These are phyloP conservation scores for Lotmaria passim DNA, from an alignment of 208 protist species.

Conservation along the genomic window DNA sequence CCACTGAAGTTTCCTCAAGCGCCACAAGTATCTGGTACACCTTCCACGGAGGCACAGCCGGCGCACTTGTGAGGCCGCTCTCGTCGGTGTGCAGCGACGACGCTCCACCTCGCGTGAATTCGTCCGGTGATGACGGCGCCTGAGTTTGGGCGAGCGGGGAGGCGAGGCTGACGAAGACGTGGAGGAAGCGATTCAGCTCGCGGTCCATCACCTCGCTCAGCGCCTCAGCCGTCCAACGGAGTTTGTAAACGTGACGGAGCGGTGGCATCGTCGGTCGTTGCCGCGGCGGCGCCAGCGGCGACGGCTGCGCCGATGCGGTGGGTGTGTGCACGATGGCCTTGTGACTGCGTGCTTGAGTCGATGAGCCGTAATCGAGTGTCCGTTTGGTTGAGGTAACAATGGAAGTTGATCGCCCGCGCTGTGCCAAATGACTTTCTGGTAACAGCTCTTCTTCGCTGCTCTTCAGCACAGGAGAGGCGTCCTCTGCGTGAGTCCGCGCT, in stretches of 20 bases:
- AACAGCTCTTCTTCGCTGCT: too few species aligned
- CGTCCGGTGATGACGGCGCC: background rate
- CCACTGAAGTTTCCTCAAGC: conserved; percentile 46
- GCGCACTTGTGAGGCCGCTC: background rate
- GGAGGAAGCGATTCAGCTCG: conserved; percentile 67
- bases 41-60: conserved; percentile 1
- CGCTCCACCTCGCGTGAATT: too few species aligned
- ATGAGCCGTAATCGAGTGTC: too few species aligned
- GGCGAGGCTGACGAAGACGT: conserved; percentile 64
- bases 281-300: background rate
- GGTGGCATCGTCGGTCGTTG: conserved; percentile 40
- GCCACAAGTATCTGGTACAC: conserved; percentile 52
- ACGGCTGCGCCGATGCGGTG: background rate
- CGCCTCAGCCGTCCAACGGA: conserved; percentile 51
- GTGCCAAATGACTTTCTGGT: too few species aligned
- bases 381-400: too few species aligned
- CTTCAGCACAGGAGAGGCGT: too few species aligned
- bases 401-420: too few species aligned
- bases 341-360: too few species aligned
- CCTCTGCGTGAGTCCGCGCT: too few species aligned
- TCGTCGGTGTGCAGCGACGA: too few species aligned
- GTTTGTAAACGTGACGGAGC: conserved; percentile 36
- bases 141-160: conserved; percentile 37
- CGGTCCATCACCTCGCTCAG: conserved; percentile 43
- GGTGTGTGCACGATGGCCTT: background rate